phyloP scores from a whole-genome alignment of 2,329 filamentous ascomycete genomes.

The Colletotrichum higginsianum region DNA sequence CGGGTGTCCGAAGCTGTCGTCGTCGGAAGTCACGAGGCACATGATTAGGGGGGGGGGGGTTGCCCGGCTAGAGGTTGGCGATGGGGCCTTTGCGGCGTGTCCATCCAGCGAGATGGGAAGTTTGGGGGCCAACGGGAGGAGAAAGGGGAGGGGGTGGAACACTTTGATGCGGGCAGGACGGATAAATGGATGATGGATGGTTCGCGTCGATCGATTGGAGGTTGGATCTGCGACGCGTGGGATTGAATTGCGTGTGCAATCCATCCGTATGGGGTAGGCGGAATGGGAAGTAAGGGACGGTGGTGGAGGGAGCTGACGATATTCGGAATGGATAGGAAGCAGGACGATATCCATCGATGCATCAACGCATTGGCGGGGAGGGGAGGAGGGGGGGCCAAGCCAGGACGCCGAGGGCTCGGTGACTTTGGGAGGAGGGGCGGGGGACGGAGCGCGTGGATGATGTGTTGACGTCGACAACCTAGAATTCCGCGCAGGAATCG shows the following conservation, averaged over 20 bases:
- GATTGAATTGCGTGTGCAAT: not conserved
- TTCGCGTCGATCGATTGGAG: no score
- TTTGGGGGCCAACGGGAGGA: no score
- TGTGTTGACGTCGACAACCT: not conserved
- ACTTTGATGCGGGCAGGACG: no score
- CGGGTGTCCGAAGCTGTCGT: no score
- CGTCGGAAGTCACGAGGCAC: no score
- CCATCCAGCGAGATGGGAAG: no score
- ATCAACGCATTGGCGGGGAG: not conserved
- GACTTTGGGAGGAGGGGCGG: not conserved
- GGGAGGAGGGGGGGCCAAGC: not conserved
- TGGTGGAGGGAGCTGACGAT: not conserved
- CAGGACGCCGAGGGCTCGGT: constrained; percentile 11
- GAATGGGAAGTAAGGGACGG: not conserved
- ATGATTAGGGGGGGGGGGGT: no score
- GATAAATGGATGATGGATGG: no score
- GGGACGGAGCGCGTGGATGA: no score
- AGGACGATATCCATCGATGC: not conserved
- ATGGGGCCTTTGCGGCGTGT: no score
- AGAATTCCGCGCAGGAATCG: not conserved
- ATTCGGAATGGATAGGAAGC: not conserved
- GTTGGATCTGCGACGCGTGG: not conserved
- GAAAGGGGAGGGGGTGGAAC: no score
- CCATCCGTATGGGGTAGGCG: not conserved
- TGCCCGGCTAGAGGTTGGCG: no score